Conservation (phyloP, 2,329 filamentous ascomycete species). For the Sclerotinia sclerotiorum region DNA sequence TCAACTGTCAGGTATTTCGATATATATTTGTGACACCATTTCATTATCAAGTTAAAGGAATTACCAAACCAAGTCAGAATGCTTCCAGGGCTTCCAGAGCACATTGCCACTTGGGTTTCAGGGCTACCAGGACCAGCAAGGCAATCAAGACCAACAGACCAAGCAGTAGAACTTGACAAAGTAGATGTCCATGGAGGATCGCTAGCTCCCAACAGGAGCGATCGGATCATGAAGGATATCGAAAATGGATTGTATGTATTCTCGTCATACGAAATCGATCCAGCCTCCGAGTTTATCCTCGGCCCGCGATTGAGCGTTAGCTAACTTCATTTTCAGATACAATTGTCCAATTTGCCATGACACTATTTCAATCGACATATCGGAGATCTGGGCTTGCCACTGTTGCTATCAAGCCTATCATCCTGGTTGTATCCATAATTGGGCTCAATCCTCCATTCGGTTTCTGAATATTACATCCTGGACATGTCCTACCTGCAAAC, state of each 20-base stretch:
- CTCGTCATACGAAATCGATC: neutral
- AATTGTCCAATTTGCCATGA: neutral
- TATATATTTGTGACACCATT: neutral
- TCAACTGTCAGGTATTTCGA: neutral
- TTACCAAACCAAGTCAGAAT: neutral
- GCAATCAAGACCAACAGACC: neutral
- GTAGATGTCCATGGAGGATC: neutral
- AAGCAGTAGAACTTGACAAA: conserved; percentile 5
- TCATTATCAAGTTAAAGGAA: neutral
- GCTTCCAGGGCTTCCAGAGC: too few species aligned
- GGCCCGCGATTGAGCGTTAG: neutral
- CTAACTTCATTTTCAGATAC: conserved; percentile 6
- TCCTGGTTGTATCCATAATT: neutral
- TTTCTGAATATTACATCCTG: neutral
- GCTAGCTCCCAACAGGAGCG: neutral
- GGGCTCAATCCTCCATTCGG: neutral
- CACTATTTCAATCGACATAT: neutral
- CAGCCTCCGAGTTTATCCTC: too few species aligned
- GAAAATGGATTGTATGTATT: conserved; percentile 2
- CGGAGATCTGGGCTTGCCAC: neutral
- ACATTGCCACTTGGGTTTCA: neutral
- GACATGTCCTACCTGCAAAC: neutral
- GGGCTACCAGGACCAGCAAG: too few species aligned
- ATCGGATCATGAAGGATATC: conserved; percentile 7
- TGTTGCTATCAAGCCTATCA: conserved; percentile 2